phyloP scores from a whole-genome alignment of 176 grass and related monocot genomes.

The Oryza meyeriana region DNA sequence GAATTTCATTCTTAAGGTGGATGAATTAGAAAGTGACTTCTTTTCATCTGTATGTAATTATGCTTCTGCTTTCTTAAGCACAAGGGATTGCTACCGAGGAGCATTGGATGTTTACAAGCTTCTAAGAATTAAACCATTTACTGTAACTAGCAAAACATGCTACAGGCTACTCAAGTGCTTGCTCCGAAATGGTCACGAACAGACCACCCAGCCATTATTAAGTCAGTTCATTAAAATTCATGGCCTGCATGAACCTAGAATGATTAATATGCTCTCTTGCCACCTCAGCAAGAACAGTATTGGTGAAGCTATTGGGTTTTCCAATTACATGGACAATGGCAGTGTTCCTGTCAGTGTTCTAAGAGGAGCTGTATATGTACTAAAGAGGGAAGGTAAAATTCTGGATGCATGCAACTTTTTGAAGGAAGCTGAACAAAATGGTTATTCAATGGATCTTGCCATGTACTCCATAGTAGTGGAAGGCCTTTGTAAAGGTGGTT shows the following conservation, averaged over 20 bases:
- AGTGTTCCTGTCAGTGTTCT: slow-evolving; percentile 55
- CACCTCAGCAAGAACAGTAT: slow-evolving; percentile 56
- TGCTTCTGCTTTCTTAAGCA: slow-evolving; percentile 70
- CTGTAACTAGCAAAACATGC: slow-evolving; percentile 63
- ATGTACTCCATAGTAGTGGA: slow-evolving; percentile 70
- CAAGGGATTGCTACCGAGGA: slow-evolving; percentile 42
- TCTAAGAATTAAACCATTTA: slow-evolving; percentile 43
- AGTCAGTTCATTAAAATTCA: slow-evolving; percentile 67
- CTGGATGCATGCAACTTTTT: slow-evolving; percentile 69
- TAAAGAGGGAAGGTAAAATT: slow-evolving; percentile 73
- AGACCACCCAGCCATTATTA: slow-evolving; percentile 43
- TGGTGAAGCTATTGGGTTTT: slow-evolving; percentile 58
- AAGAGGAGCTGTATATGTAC: slow-evolving; percentile 48
- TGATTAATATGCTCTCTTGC: slow-evolving; percentile 64
- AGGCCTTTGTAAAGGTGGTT: slow-evolving; percentile 79
- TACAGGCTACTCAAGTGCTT: slow-evolving; percentile 63
- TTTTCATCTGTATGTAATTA: slow-evolving; percentile 66
- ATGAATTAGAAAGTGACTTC: slow-evolving; percentile 43
- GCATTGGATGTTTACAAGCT: slow-evolving; percentile 66
- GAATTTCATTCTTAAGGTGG: slow-evolving; percentile 54
- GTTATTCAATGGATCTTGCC: slow-evolving; percentile 49
- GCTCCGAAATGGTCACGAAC: slow-evolving; percentile 54
- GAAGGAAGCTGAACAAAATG: slow-evolving; percentile 61
- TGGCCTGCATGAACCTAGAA: slow-evolving; percentile 56
- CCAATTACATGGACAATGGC: slow-evolving; percentile 37